Conservation (phyloP, 148 eudicot species). For the Chenopodium quinoa region DNA sequence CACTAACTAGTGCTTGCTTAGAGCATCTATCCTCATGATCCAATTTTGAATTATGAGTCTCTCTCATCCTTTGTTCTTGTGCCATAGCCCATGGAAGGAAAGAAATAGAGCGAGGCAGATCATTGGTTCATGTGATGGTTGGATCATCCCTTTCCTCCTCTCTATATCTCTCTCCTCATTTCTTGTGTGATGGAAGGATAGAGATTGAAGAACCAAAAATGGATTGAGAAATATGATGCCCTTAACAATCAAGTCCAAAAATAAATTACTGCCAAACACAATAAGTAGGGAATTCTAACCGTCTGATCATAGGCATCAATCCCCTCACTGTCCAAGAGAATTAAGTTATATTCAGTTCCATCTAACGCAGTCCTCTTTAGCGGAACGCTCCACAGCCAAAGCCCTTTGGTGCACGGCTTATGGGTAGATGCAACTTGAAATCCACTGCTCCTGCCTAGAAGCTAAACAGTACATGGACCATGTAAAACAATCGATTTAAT, state of each 20-base stretch:
- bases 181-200: background rate
- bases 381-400: constrained; percentile 98
- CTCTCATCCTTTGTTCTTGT: background rate
- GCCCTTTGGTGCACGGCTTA: constrained; percentile 95
- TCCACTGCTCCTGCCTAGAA: constrained; percentile 92
- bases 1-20: background rate
- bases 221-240: background rate
- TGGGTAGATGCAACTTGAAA: constrained; percentile 96
- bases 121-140: background rate
- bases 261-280: background rate
- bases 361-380: constrained; percentile 85
- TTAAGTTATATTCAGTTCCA: constrained; percentile 91
- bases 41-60: background rate
- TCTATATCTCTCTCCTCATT: background rate
- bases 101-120: background rate
- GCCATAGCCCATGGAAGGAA: background rate
- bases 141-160: background rate
- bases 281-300: constrained; percentile 41
- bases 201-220: background rate
- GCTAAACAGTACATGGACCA: constrained; percentile 38
- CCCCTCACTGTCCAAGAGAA: constrained; percentile 92
- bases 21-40: background rate
- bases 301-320: constrained; percentile 99
- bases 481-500: constrained; percentile 6
- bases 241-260: constrained; percentile 1